Base-by-base conservation (phyloP, 805 yeast species). In the Hanseniaspora valbyensis region DNA sequence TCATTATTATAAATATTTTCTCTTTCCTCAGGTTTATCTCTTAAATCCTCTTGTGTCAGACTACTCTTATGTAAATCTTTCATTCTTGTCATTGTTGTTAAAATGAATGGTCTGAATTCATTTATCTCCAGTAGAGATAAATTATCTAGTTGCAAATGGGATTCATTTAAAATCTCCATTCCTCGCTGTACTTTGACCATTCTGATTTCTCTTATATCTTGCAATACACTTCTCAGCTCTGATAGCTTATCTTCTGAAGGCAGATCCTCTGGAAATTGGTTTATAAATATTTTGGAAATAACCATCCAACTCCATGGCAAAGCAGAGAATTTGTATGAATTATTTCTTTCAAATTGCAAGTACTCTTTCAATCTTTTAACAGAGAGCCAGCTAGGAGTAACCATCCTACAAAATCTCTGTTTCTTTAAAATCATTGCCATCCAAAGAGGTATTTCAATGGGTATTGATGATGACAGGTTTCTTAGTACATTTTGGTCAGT, bases 231-330 rank as follows among this genome's bases (percentile, higher is more conserved):
- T 44, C 92, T 68, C 24, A 90, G 65, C 52, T 75, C 80, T 58
- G 83, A 84, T 0, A 83, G 73, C 0, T 87, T 81, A 54, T 83
- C 90, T 4, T 40, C 44, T 5, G 14, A 14, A 13, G 70, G 67
- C 49, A 88, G 68, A 63, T 92, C 97, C 57, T 89, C 95, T 0
- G 81, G 58, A 1, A 95, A 95, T 39, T 70, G 71, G 3, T 62
- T 62, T 42, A 90, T 70, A 43, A 90, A 66, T 12, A 82, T 71
- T 56, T 82, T 84, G 3, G 90, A 76, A 1, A 83, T 61, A 45
- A 90, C 95, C 21, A 88, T 69, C 98, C 98, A 92, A 61, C 81
- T 77, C 79, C 82, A 81, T 0, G 97, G 97, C 44, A 90, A 65
- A 7, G 70, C 66, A 50, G 86, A 75, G 60, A 90, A 90, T 53